Percentiles rank a stretch among this genome's conserved stretches.
Conservation (phyloP, 75 land plant species). For the Cupressus sempervirens region DNA sequence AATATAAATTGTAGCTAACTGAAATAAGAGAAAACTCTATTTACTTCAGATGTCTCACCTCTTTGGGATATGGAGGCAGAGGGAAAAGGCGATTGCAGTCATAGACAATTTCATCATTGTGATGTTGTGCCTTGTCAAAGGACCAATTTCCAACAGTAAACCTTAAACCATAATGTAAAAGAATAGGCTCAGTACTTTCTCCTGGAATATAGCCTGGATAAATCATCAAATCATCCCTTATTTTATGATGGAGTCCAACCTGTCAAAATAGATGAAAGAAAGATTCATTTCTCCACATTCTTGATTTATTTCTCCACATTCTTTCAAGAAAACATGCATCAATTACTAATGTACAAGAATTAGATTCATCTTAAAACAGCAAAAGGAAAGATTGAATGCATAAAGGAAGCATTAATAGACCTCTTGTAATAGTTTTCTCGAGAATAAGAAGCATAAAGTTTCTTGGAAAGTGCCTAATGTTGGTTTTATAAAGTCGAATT, state of each 20-base stretch:
- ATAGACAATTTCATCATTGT: conserved; percentile 78
- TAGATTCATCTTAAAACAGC: not conserved
- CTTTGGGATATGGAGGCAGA: conserved; percentile 88
- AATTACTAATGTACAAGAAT: not conserved
- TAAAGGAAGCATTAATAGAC: not conserved
- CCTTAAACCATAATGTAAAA: conserved; percentile 88
- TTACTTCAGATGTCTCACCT: conserved; percentile 39
- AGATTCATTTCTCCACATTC: no score
- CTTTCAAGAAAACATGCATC: not conserved
- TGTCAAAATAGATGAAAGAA: conserved; percentile 26
- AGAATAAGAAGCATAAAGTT: no score
- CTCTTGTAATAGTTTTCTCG: no score
- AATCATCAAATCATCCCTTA: conserved; percentile 85
- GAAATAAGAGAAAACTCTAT: not conserved
- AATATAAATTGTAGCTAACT: not conserved
- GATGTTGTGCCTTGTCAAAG: conserved; percentile 74
- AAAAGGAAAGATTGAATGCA: not conserved
- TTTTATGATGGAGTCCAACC: conserved; percentile 92
- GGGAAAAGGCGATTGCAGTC: conserved; percentile 84
- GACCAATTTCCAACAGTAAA: conserved; percentile 91
- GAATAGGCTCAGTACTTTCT: conserved; percentile 71
- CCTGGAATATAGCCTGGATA: conserved; percentile 90
- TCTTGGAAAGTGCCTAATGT: no score
- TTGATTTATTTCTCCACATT: not conserved
- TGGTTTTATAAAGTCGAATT: no score